Evolutionary conservation across 331 rosid genomes (phyloP).

Genomic region (Acacia pycnantha): DNA sequence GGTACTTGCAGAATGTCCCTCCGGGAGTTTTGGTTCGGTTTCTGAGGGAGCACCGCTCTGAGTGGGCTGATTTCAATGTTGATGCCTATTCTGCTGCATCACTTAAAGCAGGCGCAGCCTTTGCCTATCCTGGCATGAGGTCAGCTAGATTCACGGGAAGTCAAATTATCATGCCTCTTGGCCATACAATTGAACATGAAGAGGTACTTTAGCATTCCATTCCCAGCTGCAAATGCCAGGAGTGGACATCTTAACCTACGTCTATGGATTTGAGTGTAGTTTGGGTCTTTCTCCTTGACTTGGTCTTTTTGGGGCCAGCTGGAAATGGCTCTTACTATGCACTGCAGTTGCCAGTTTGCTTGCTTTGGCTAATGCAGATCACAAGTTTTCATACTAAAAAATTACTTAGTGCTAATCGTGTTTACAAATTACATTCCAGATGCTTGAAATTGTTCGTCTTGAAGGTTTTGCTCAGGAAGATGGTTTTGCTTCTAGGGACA

Average conservation of each 20-base stretch:
- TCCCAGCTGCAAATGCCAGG: not conserved
- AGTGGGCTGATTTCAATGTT: slow-evolving; percentile 99
- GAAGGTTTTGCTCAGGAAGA: slow-evolving; percentile 92
- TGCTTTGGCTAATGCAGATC: not conserved
- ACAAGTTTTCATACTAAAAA: not conserved
- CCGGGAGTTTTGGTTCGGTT: slow-evolving; percentile 89
- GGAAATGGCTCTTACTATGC: not conserved
- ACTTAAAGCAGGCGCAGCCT: slow-evolving; percentile 58
- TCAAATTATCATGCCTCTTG: slow-evolving; percentile 97
- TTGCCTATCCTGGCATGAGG: slow-evolving; percentile 89
- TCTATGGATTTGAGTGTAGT: not conserved
- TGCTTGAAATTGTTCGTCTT: slow-evolving; percentile 92
- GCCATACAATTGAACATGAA: slow-evolving; percentile 93
- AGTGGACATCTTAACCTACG: not conserved
- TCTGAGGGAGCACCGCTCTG: slow-evolving; percentile 95
- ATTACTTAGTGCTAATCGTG: slow-evolving; percentile 1
- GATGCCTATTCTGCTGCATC: slow-evolving; percentile 89
- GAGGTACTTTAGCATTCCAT: slow-evolving; percentile 51
- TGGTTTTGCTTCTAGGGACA: slow-evolving; percentile 75
- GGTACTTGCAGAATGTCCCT: slow-evolving; percentile 73
- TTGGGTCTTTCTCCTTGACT: not conserved
- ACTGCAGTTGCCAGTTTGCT: slow-evolving; percentile 15
- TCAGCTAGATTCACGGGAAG: slow-evolving; percentile 91
- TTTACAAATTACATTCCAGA: slow-evolving; percentile 41
- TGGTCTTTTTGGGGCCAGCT: not conserved